Evolutionary conservation across 345 rosid genomes (phyloP), one percentile per base, ranked within the genome.

Genomic region (Arabis alpina): DNA sequence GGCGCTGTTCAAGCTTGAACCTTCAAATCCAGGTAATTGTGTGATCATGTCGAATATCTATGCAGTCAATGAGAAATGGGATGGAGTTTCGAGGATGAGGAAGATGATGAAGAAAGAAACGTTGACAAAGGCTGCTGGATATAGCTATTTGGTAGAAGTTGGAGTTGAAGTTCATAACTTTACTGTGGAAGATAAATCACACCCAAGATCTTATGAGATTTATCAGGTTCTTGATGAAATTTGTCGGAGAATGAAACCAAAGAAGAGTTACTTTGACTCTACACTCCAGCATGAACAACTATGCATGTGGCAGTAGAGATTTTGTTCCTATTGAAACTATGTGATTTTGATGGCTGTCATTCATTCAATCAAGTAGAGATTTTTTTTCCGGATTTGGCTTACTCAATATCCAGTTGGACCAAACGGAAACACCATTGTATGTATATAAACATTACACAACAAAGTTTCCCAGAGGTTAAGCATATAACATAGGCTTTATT

Each of bases 21-120:
- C 90, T 14, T 82, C 87, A 80, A 91, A 87, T 72, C 88, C 97
- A 0, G 96, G 93, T 40, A 91, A 86, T 79, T 86, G 70, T 56
- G 96, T 87, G 9, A 84, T 87, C 61, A 88, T 87, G 64, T 87
- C 96, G 19, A 87, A 87, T 73, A 81, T 88, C 25, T 87, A 91
- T 27, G 97, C 93, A 1, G 76, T 78, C 0, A 74, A 76, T 0
- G 82, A 89, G 50, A 41, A 34, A 25, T 89, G 91, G 93, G 87
- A 85, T 65, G 89, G 84, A 54, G 96, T 91, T 56, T 81, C 82
- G 9, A 86, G 61, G 81, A 74, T 91, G 37, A 82, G 93, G 72
- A 89, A 86, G 91, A 34, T 70, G 68, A 87, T 91, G 90, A 91
- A 82, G 79, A 74, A 77, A 2, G 80, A 83, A 55, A 78, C 74